Evolutionary conservation across 108 stramenopile species (phyloP), one percentile per base, ranked within the genome.

Genomic region (Epithemia pelagica): DNA sequence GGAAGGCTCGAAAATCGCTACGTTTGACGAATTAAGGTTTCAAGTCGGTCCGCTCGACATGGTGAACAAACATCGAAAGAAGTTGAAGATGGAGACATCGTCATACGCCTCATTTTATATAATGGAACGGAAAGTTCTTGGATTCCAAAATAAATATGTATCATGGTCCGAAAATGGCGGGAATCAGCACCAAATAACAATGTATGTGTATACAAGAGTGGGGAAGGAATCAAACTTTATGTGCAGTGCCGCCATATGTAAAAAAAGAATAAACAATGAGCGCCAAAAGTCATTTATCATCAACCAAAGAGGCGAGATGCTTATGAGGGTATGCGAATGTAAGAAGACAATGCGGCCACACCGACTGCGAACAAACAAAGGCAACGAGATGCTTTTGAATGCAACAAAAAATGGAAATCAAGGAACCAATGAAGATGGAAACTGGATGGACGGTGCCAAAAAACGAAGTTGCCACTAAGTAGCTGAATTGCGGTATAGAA

Each of bases 1-100:
- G 33, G 75, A 77, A 1, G 84, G 84, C 2, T 37, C 78, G 22
- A 74, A 73, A 24, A 61, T 85, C 7, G 56, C 26, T 7, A 27
- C 56, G 7, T 58, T 58, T 7, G 25, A n/a, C 21, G 7, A 7
- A 7, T 15, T 46, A 5, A 46, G 15, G 5, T 46, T 46, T 46
- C 37, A 5, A 46, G 37, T 46, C 15, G 37, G 37, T 46, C 37
- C 37, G 15, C 10, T 46, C 15, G 37, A 46, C 10, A 46, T 10
- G 5, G 37, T 46, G 37, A 46, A 46, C 37, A 15, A 46, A 46
- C 10, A 46, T 10, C 37, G 37, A 5, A 5, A 15, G 15, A 10
- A 10, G 37, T 15, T 10, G 10, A 15, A 15, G 21, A 7, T 58
- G 5, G 7, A 27, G 56, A 7, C 56, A 58, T 26, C 26, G 21